Conservation (phyloP, 441 rosid genomes). For the Populus trichocarpa region DNA sequence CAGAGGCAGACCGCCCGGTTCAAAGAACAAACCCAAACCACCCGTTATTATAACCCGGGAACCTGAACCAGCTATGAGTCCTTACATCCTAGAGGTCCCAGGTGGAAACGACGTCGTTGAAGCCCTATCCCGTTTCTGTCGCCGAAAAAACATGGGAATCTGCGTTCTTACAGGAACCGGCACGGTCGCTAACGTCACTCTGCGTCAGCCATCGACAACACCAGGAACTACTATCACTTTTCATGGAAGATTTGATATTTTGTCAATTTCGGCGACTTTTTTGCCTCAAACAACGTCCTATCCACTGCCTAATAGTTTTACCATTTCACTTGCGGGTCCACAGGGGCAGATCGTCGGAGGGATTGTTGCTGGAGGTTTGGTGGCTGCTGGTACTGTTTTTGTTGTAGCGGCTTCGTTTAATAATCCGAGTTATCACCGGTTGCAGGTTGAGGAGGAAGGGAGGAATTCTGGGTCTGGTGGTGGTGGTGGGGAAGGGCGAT, state of each 20-base stretch:
- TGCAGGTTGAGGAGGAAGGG: constrained; percentile 47
- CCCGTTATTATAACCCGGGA: constrained; percentile 50
- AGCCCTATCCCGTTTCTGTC: constrained; percentile 59
- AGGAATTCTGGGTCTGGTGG: constrained; percentile 39
- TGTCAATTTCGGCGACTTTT: constrained; percentile 77
- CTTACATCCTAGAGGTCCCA: constrained; percentile 73
- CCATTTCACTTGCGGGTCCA: constrained; percentile 77
- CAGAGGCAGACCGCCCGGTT: constrained; percentile 86
- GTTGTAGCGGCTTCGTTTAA: constrained; percentile 67
- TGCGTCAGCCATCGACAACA: constrained; percentile 69
- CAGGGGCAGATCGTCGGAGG: constrained; percentile 92
- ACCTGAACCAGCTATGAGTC: constrained; percentile 67
- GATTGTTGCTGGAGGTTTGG: constrained; percentile 57
- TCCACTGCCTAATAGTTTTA: constrained; percentile 48
- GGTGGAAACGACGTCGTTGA: constrained; percentile 75
- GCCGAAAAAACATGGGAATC: constrained; percentile 51
- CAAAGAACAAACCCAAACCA: constrained; percentile 75
- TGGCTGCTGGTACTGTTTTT: constrained; percentile 66
- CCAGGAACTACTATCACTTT: constrained; percentile 70
- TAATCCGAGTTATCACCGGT: constrained; percentile 56
- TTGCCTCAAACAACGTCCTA: constrained; percentile 44
- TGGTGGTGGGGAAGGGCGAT: constrained; percentile 46
- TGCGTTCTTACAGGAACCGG: constrained; percentile 77
- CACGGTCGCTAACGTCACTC: constrained; percentile 67
- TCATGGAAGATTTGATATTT: constrained; percentile 81